These are phyloP conservation scores for Teunomyces barrocoloradensis DNA, from an alignment of 805 yeast species.

Conservation along the genomic window DNA sequence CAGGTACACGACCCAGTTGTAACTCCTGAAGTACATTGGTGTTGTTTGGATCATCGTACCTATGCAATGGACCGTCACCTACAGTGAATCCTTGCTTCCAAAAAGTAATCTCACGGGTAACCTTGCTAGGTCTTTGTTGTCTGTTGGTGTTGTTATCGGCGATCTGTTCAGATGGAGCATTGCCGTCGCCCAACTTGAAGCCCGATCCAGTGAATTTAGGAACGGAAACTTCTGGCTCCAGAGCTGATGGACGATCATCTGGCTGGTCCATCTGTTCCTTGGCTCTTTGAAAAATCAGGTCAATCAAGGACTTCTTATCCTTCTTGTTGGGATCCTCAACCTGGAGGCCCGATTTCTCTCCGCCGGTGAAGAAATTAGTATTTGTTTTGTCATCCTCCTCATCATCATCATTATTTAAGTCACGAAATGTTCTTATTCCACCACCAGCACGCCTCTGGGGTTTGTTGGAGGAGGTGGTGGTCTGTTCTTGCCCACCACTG, in stretches of 20 bases:
- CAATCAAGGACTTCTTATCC: slow-evolving; percentile 46
- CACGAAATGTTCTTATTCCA: slow-evolving; percentile 38
- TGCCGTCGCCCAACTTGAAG: slow-evolving; percentile 50
- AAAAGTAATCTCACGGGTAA: slow-evolving; percentile 79
- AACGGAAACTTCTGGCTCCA: slow-evolving; percentile 17
- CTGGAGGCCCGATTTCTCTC: slow-evolving; percentile 73
- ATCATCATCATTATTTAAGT: slow-evolving; percentile 39
- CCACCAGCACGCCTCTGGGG: slow-evolving; percentile 6
- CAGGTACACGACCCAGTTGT: slow-evolving; percentile 88
- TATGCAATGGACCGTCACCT: slow-evolving; percentile 81
- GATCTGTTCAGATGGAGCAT: slow-evolving; percentile 32
- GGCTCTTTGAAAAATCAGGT: slow-evolving; percentile 66
- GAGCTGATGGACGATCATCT: slow-evolving; percentile 35
- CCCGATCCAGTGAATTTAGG: slow-evolving; percentile 49
- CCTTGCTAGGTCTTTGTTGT: slow-evolving; percentile 43
- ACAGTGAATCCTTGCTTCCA: slow-evolving; percentile 97
- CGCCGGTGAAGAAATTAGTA: slow-evolving; percentile 61
- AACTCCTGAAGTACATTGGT: slow-evolving; percentile 73
- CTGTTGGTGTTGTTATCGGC: slow-evolving; percentile 27
- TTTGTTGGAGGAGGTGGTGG: background rate
- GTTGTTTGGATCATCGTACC: slow-evolving; percentile 93
- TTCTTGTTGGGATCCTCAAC: slow-evolving; percentile 69
- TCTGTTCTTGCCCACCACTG: background rate
- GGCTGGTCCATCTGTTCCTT: slow-evolving; percentile 43
- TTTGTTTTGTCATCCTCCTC: slow-evolving; percentile 55